Base-by-base conservation (phyloP, 768 basidiomycete genomes). In the Amanita muscaria region DNA sequence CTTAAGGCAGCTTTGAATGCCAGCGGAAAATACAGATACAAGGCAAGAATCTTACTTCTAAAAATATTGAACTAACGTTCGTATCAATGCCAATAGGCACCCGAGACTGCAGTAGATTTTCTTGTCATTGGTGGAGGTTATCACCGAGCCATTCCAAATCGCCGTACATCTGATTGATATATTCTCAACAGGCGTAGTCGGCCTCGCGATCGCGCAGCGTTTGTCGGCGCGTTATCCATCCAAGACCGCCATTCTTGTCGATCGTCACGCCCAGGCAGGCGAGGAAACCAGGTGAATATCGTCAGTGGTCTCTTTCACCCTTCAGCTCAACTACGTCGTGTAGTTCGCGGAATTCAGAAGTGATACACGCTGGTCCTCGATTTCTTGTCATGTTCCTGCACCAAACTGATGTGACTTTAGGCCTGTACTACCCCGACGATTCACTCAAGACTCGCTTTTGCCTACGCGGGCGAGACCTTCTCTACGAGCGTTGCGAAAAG, bases 301-400 rank as follows among this genome's bases (percentile, higher is more conserved):
- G 21, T 35, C 4, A 25, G 22, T 38, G 10, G 22, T 21, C 12
- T n/a, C 11, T 44, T 19, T n/a, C 9, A 18, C 30, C 22, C 34
- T 27, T 31, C 40, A 29, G 43, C 18, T 34, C 39, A 14, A 24
- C 15, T 30, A 15, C 7, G 35, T 37, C 14, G 11, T 44, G 16
- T 34, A 92, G 91, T 59, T 91, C 88, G 31, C 78, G 93, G 12
- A 96, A 94, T 59, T 93, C 91, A 0, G 93, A 96, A 57, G 93
- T 98, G 18, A 85, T 97, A 21, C 93, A 97, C 65, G 83, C 88
- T 49, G 91, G 87, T 80, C n/a, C n/a, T n/a, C n/a, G n/a, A n/a
- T n/a, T n/a, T n/a, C n/a, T n/a, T n/a, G n/a, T n/a, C n/a, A n/a
- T n/a, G n/a, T n/a, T n/a, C n/a, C n/a, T n/a, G n/a, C n/a, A n/a